Conservation (phyloP, 2,329 filamentous ascomycete species). For the Dactylellina drechsleri region DNA sequence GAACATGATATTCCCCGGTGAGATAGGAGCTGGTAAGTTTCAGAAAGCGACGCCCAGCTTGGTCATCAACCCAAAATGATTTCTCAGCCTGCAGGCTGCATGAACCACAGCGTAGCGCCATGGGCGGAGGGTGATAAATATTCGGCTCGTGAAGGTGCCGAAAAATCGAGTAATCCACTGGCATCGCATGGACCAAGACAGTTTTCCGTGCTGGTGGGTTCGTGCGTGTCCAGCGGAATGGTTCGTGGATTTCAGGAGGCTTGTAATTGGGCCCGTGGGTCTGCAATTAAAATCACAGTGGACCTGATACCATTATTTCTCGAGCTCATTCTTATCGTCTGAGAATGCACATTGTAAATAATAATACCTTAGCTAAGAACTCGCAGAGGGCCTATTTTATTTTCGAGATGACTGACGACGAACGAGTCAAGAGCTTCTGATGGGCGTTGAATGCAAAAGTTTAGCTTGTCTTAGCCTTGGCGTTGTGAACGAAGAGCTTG, state of each 20-base stretch:
- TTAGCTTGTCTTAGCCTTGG: slow-evolving; percentile 14
- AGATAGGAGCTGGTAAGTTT: slow-evolving; percentile 50
- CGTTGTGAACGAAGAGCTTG: not conserved
- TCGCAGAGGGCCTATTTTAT: no score
- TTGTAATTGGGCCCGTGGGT: slow-evolving; percentile 24
- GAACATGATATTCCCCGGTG: not conserved
- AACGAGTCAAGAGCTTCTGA: no score
- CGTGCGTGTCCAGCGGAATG: slow-evolving; percentile 50
- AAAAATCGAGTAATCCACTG: slow-evolving; percentile 33
- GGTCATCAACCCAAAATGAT: slow-evolving; percentile 35
- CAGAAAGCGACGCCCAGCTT: slow-evolving; percentile 36
- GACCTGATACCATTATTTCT: not conserved
- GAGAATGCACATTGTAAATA: not conserved
- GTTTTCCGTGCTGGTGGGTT: slow-evolving; percentile 49
- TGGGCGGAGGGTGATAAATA: slow-evolving; percentile 28
- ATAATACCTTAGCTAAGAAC: no score
- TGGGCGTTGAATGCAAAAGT: no score
- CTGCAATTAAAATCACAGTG: slow-evolving; percentile 1
- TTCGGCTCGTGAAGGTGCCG: slow-evolving; percentile 14
- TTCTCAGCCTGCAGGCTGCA: slow-evolving; percentile 26
- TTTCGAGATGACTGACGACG: not conserved
- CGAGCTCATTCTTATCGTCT: slow-evolving; percentile 12
- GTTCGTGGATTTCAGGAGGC: slow-evolving; percentile 54
- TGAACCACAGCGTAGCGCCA: not conserved
- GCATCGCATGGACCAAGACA: slow-evolving; percentile 32